Conservation (phyloP, 345 rosid genomes). For the Hirschfeldia incana region DNA sequence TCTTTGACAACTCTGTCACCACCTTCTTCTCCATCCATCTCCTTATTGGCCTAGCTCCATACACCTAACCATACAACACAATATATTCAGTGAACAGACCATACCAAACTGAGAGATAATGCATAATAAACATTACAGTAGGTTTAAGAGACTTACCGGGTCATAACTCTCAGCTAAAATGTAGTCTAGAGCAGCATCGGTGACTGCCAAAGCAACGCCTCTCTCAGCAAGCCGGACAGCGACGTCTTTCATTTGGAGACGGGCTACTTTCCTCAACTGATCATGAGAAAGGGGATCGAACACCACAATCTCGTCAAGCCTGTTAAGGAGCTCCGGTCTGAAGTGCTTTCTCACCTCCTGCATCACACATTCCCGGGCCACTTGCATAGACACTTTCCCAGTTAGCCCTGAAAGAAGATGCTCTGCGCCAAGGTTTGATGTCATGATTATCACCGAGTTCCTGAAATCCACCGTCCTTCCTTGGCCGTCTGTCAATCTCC, state of each 20-base stretch:
- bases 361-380: conserved; percentile 78
- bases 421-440: conserved; percentile 94
- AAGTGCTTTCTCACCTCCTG: conserved; percentile 89
- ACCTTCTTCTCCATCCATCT: conserved; percentile 96
- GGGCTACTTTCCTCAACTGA: conserved; percentile 76
- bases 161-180: conserved; percentile 76
- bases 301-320: conserved; percentile 85
- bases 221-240: conserved; percentile 80
- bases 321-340: conserved; percentile 82
- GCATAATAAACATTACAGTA: not conserved
- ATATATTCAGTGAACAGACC: not conserved
- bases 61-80: conserved; percentile 50
- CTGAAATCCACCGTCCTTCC: conserved; percentile 92
- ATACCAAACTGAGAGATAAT: not conserved
- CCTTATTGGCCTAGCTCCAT: conserved; percentile 88
- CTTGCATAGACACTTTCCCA: conserved; percentile 79
- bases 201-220: conserved; percentile 83
- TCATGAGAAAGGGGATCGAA: conserved; percentile 94
- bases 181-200: conserved; percentile 75
- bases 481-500: conserved; percentile 87
- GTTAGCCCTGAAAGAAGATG: conserved; percentile 70
- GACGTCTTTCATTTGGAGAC: conserved; percentile 83
- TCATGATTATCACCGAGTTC: conserved; percentile 89
- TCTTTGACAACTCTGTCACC: conserved; percentile 80
- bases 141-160: conserved; percentile 59